Conservation (phyloP, 2,329 filamentous ascomycete species). For the Arthroderma sp. region DNA sequence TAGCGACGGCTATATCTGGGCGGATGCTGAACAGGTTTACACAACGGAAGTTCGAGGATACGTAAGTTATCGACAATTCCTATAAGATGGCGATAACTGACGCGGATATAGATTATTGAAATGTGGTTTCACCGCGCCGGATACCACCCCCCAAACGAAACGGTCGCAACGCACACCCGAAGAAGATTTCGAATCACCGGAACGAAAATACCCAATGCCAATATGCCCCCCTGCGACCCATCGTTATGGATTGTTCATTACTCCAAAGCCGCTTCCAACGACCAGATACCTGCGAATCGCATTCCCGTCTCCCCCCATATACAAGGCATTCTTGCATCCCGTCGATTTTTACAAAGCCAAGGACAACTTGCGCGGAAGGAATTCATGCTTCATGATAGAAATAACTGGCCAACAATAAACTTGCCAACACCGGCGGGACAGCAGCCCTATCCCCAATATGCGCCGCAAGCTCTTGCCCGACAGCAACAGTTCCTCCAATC, state of each 20-base stretch:
- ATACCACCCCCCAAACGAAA: constrained; percentile 60
- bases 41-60: constrained; percentile 60
- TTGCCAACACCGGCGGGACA: constrained; percentile 44
- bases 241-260: constrained; percentile 89
- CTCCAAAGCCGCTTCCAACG: constrained; percentile 58
- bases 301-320: constrained; percentile 35
- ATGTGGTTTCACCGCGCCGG: constrained; percentile 73
- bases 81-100: constrained; percentile 3
- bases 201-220: constrained; percentile 55
- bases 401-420: constrained; percentile 77
- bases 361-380: constrained; percentile 80
- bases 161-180: constrained; percentile 61
- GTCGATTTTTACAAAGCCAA: constrained; percentile 52
- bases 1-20: constrained; percentile 88
- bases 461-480: constrained; percentile 23
- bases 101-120: constrained; percentile 58
- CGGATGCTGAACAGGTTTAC: constrained; percentile 63
- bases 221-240: constrained; percentile 59
- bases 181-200: constrained; percentile 74
- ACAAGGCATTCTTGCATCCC: constrained; percentile 31
- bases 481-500: constrained; percentile 24
- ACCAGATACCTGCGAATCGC: constrained; percentile 55
- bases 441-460: constrained; percentile 38
- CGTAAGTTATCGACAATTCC: constrained; percentile 29
- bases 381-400: constrained; percentile 82